Percentiles rank a stretch among this genome's conserved stretches.
These are phyloP conservation scores for Fusarium sp. DNA, from an alignment of 2,329 filamentous ascomycete genomes.

Conservation along the genomic window DNA sequence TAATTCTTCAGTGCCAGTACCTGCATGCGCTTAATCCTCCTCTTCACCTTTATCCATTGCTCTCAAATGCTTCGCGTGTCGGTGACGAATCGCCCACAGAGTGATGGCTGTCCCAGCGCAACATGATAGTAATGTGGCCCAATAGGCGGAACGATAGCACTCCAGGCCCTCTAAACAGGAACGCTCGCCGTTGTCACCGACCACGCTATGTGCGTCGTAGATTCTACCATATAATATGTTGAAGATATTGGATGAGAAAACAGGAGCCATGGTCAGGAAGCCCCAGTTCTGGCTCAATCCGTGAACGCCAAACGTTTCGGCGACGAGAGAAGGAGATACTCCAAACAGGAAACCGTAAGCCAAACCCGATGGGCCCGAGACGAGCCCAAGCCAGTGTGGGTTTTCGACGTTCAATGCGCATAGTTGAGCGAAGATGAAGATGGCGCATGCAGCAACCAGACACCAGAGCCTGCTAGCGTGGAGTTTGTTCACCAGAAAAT, in stretches of 20 bases:
- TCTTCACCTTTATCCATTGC: constrained; percentile 55
- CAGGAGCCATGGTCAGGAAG: constrained; percentile 89
- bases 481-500: constrained; percentile 85
- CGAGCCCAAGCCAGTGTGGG: constrained; percentile 79
- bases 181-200: constrained; percentile 75
- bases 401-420: constrained; percentile 80
- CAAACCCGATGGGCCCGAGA: constrained; percentile 86
- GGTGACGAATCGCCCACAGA: constrained; percentile 75
- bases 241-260: constrained; percentile 89
- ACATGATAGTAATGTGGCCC: constrained; percentile 80
- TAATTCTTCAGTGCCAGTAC: neutral
- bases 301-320: constrained; percentile 90
- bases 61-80: constrained; percentile 57
- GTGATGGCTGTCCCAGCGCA: constrained; percentile 75
- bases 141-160: constrained; percentile 87
- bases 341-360: constrained; percentile 96
- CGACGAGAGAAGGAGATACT: constrained; percentile 88
- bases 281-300: constrained; percentile 97
- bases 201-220: constrained; percentile 82
- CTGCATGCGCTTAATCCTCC: constrained; percentile 48
- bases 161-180: constrained; percentile 80
- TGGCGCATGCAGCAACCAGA: constrained; percentile 77
- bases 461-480: constrained; percentile 91
- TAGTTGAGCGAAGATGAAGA: constrained; percentile 85
- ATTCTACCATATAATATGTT: constrained; percentile 90